These are phyloP conservation scores for Scopulariopsis brevicaulis DNA, from an alignment of 2,329 filamentous ascomycete genomes.

Conservation along the genomic window DNA sequence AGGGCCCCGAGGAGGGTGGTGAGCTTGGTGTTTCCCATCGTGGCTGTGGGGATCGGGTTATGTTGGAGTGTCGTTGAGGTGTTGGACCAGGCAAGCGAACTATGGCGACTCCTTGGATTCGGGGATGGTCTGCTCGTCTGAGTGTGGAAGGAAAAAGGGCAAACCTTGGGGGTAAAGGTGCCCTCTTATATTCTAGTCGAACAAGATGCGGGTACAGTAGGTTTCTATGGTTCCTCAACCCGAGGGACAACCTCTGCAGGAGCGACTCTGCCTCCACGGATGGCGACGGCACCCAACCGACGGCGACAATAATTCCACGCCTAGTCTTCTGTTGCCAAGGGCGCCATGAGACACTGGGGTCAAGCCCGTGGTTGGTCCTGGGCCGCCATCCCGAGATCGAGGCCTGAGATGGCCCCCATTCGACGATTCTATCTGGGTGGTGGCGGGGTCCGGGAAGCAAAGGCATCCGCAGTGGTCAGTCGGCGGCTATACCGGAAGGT, in stretches of 20 bases:
- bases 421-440: not conserved
- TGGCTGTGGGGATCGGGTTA: not conserved
- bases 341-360: not conserved
- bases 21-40: constrained; percentile 7
- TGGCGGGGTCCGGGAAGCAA: not conserved
- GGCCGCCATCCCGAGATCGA: not conserved
- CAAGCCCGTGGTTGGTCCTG: not conserved
- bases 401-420: not conserved
- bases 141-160: not conserved
- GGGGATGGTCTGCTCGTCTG: not conserved
- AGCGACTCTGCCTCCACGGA: not conserved
- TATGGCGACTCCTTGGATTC: too few relatives aligned
- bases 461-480: not conserved
- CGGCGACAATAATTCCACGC: not conserved
- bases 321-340: not conserved
- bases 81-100: not conserved
- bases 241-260: not conserved
- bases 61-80: not conserved
- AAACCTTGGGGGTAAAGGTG: not conserved
- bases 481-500: not conserved
- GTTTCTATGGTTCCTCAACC: not conserved
- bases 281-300: not conserved
- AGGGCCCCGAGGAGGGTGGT: constrained; percentile 3
- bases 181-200: not conserved
- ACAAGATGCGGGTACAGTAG: not conserved